These are phyloP conservation scores for Geranium brycei DNA, from an alignment of 345 rosid species.

Conservation along the genomic window DNA sequence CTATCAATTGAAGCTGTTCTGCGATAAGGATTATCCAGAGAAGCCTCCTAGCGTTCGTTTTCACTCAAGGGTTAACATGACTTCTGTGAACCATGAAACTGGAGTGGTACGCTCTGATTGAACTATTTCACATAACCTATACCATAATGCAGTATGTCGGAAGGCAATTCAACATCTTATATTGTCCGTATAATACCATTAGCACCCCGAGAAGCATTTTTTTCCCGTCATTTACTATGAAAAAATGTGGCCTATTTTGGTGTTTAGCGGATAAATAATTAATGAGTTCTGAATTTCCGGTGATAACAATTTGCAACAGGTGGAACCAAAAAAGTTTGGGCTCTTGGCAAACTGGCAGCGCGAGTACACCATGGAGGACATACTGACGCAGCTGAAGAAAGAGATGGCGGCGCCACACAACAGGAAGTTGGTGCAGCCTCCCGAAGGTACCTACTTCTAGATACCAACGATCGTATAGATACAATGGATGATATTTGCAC, in stretches of 20 bases:
- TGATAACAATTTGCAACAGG: slow-evolving; percentile 24
- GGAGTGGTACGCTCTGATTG: slow-evolving; percentile 48
- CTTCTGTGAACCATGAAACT: slow-evolving; percentile 86
- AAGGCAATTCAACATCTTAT: no score
- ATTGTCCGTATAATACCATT: not conserved
- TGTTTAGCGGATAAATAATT: not conserved
- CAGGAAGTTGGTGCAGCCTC: slow-evolving; percentile 77
- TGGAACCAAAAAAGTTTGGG: slow-evolving; percentile 61
- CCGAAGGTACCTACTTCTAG: slow-evolving; percentile 78
- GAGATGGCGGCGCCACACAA: slow-evolving; percentile 66
- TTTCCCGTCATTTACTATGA: not conserved
- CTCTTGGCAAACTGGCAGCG: slow-evolving; percentile 69
- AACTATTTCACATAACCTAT: not conserved
- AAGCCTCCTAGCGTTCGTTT: slow-evolving; percentile 91
- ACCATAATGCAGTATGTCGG: no score
- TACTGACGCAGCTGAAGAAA: slow-evolving; percentile 60
- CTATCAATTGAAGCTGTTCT: slow-evolving; percentile 94
- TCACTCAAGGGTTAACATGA: slow-evolving; percentile 86
- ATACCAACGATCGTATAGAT: slow-evolving; percentile 10
- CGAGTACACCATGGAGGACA: slow-evolving; percentile 69
- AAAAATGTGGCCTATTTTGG: not conserved
- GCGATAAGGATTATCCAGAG: slow-evolving; percentile 95
- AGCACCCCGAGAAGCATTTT: not conserved
- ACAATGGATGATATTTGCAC: slow-evolving; percentile 17
- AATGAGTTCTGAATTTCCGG: slow-evolving; percentile 1